phyloP scores from a whole-genome alignment of 495 filamentous ascomycete genomes.

The Daldinia childiae region DNA sequence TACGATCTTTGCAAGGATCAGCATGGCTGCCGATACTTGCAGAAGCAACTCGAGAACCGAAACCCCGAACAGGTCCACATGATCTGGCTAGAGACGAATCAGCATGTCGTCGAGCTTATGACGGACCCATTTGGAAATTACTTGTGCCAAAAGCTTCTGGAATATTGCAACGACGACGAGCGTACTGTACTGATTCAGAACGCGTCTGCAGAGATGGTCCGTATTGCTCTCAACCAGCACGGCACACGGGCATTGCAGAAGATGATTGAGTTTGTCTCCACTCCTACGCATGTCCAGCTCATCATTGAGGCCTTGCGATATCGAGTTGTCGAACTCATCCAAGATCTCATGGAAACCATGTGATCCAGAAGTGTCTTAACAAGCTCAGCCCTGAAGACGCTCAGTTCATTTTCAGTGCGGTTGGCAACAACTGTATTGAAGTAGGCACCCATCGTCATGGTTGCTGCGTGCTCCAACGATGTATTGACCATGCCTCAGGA shows the following conservation, averaged over 20 bases:
- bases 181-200: constrained; percentile 92
- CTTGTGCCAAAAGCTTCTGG: constrained; percentile 94
- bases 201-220: constrained; percentile 82
- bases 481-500: constrained; percentile 95
- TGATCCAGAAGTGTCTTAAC: constrained; percentile 98
- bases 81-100: constrained; percentile 91
- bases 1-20: constrained; percentile 94
- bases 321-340: constrained; percentile 89
- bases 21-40: constrained; percentile 93
- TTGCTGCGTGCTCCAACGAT: constrained; percentile 97
- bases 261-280: constrained; percentile 97
- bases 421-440: constrained; percentile 82
- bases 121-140: constrained; percentile 99
- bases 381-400: constrained; percentile 82
- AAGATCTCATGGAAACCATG: constrained; percentile 97
- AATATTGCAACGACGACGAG: constrained; percentile 92
- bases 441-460: constrained; percentile 98
- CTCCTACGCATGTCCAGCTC: constrained; percentile 75
- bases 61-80: constrained; percentile 83
- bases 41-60: constrained; percentile 95
- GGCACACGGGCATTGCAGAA: constrained; percentile 96
- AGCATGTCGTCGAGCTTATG: constrained; percentile 95
- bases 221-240: constrained; percentile 94
- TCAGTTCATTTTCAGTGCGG: constrained; percentile 95
- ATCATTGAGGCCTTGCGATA: constrained; percentile 81